These are phyloP conservation scores for Xerocomus cyaneibrunnescens DNA, from an alignment of 1,284 basidiomycete species.

Conservation along the genomic window DNA sequence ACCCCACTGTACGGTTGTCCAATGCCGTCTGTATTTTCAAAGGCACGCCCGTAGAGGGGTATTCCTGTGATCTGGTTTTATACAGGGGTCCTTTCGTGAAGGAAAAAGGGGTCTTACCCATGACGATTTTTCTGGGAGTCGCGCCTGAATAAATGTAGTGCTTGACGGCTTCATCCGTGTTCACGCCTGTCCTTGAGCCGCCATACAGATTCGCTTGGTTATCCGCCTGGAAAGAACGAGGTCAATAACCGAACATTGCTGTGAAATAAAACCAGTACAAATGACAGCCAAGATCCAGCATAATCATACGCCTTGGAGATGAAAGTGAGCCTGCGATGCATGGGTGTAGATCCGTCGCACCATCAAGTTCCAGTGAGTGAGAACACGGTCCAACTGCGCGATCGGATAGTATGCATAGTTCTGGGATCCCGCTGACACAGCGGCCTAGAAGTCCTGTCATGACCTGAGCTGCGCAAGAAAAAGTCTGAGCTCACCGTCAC, in stretches of 20 bases:
- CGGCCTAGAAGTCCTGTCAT: slow-evolving; percentile 27
- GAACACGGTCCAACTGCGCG: slow-evolving; percentile 68
- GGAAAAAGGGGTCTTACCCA: slow-evolving; percentile 52
- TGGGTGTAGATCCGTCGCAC: slow-evolving; percentile 37
- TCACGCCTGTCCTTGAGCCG: slow-evolving; percentile 57
- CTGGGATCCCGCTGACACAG: slow-evolving; percentile 61
- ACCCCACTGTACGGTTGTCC: slow-evolving; percentile 74
- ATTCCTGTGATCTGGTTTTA: slow-evolving; percentile 49
- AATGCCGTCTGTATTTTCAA: slow-evolving; percentile 76
- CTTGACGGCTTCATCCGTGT: slow-evolving; percentile 70
- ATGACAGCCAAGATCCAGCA: slow-evolving; percentile 67
- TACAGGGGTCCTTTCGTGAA: neutral
- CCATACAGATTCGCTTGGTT: slow-evolving; percentile 86
- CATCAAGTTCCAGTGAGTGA: slow-evolving; percentile 94
- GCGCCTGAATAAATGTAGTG: slow-evolving; percentile 71
- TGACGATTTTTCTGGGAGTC: slow-evolving; percentile 67
- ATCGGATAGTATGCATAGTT: slow-evolving; percentile 70
- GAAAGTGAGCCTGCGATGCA: slow-evolving; percentile 7
- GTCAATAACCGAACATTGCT: neutral
- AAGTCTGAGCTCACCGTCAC: slow-evolving; percentile 41
- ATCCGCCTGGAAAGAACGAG: slow-evolving; percentile 44
- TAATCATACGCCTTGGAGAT: slow-evolving; percentile 69
- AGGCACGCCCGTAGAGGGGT: slow-evolving; percentile 84
- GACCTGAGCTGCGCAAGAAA: neutral
- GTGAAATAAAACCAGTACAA: slow-evolving; percentile 26